Base-by-base conservation (phyloP, 169 alveolate species). In the Ichthyophthirius multifiliis region DNA sequence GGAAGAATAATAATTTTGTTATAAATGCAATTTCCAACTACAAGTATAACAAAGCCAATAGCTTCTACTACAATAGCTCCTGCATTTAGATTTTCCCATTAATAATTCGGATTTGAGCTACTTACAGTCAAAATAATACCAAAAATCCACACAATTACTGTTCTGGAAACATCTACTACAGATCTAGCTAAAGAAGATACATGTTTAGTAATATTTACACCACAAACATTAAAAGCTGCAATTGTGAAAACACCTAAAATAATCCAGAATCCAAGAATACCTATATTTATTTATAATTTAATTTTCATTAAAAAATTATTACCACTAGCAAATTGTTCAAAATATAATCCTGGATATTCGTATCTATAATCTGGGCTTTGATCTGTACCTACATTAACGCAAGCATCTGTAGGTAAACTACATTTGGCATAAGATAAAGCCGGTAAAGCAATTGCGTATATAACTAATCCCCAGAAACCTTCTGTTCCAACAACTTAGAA, bases 381-480 rank as follows among this genome's bases (percentile, higher is more conserved):
- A 2, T 55, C 71, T 39, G 31, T 55, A 6, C 71, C 23, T 27
- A 55, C 23, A 55, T 55, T 39, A 27, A 27, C 31, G 23, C 23
- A 55, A 23, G 39, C 15, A 55, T 23, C 48, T 12, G 7, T 4
- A 30, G 7, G 10, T 27, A 12, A 64, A 64, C 20, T 37, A 32
- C 18, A 9, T 16, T n/a, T 5, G 23, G 80, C 89, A 64, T 91
- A 89, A 74, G 88, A 82, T 45, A 89, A 75, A 43, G 82, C 43
- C 35, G 84, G 30, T 9, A 84, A 71, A 43, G 83, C 48, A 31
- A 84, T 23, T 34, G 82, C 41, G 64, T 89, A 89, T 6, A 76
- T 67, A 4, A 43, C 27, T 18, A 84, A 82, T 23, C 93, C 93
- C 93, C 93, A 89, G 76, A 83, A 82, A 27, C 93, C 93, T 83